Evolutionary conservation across 805 yeast genomes (phyloP).

Genomic region (Cyberlindnera maritima): DNA sequence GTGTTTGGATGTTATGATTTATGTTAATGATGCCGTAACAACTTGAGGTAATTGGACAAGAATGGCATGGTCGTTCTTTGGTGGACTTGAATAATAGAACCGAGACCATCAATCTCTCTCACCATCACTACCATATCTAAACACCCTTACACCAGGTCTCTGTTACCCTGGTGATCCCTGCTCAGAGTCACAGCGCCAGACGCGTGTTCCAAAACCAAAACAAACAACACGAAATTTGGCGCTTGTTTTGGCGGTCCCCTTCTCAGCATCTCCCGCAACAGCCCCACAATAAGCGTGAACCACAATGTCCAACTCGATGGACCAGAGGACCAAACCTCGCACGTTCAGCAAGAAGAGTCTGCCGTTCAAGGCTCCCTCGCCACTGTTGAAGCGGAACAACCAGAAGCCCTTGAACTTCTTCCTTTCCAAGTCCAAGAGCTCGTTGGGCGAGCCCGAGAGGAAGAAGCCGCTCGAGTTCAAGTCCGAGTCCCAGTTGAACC

Average conservation of each 20-base stretch:
- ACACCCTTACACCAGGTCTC: not conserved
- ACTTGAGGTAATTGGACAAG: no score
- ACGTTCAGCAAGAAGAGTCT: slow-evolving; percentile 9
- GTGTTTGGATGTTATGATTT: no score
- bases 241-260: no score
- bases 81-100: no score
- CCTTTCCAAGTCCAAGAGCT: slow-evolving; percentile 7
- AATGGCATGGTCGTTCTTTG: no score
- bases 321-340: slow-evolving; percentile 2
- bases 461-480: slow-evolving; percentile 13
- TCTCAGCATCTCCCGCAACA: not conserved
- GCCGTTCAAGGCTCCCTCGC: slow-evolving; percentile 24
- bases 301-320: slow-evolving; percentile 2
- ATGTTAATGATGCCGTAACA: no score
- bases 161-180: not conserved
- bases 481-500: slow-evolving; percentile 4
- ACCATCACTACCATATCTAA: not conserved
- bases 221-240: not conserved
- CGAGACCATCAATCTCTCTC: no score
- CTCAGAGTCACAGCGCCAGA: not conserved
- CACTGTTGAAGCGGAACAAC: slow-evolving; percentile 15
- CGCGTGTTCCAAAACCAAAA: not conserved
- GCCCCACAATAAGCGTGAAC: not conserved
- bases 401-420: slow-evolving; percentile 14
- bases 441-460: slow-evolving; percentile 4